Evolutionary conservation across 495 filamentous ascomycete genomes (phyloP), one percentile per base, ranked within the genome.

Genomic region (Astrothelium macrocarpum): DNA sequence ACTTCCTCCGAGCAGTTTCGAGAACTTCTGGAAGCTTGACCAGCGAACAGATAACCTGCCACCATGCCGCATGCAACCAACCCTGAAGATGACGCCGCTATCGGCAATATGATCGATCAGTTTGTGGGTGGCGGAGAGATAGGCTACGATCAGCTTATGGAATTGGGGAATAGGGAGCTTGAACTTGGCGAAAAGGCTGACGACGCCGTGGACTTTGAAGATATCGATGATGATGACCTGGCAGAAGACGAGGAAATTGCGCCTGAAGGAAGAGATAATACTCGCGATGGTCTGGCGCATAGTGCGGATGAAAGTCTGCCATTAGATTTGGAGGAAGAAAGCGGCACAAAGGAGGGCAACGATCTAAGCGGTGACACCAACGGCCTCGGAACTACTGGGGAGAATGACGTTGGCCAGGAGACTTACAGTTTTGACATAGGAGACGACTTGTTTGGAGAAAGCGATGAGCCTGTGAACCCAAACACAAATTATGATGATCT

Each of bases 131-230:
- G 14, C 20, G 59, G 25, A 32, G 46, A 53, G 14, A 28, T 39
- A 2, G 43, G 49, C 39, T 62, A 60, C 23, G 9, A 29, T 46
- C 56, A 62, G 23, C 59, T 56, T 29, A 16, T 28, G 49, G 49
- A 26, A 4, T 16, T 56, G 20, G 49, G 29, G 4, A 56, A 20
- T n/a, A 61, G 70, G 32, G 66, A 71, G 23, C 73, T 87, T 59
- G 84, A 87, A 32, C 77, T 80, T 20, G 82, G 82, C 1, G 87
- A 90, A 65, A 93, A 91, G 71, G 89, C 86, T 10, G 87, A 87
- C 42, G 87, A 91, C 76, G 89, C 89, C 18, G 72, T 87, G 20
- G 94, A 99, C 75, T 99, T 85, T 68, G 92, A 90, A 71, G 92
- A 96, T 73, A 87, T 96, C 46, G 80, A 81, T 32, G 87, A 89